Conservation (phyloP, 495 filamentous ascomycete genomes). For the Immersiella caudata region DNA sequence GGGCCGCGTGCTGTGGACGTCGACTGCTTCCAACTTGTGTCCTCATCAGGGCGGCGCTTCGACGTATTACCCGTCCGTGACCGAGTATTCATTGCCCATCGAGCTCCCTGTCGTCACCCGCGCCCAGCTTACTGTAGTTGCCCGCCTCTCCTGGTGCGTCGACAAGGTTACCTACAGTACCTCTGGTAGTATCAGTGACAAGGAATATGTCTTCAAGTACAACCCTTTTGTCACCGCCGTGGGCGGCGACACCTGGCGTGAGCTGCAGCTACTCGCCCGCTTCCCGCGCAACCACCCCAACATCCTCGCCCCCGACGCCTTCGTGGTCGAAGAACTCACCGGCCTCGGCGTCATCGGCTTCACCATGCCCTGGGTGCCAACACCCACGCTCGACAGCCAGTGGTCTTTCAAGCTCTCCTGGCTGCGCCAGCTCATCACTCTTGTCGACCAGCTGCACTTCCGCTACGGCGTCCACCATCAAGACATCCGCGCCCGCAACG, state of each 20-base stretch:
- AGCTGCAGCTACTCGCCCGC: conserved; percentile 4
- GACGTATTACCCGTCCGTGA: background rate
- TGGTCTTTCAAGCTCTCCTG: conserved; percentile 41
- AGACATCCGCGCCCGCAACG: conserved; percentile 45
- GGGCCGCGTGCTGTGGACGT: conserved; percentile 4
- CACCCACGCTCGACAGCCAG: conserved; percentile 33
- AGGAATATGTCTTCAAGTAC: conserved; percentile 3
- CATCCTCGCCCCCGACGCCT: conserved; percentile 39
- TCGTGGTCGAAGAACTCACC: conserved; percentile 41
- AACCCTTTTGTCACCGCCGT: background rate
- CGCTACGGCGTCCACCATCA: conserved; percentile 43
- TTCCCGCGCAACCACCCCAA: conserved; percentile 33
- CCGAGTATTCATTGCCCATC: background rate
- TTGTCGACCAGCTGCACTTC: conserved; percentile 47
- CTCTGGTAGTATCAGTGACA: background rate
- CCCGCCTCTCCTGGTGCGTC: background rate
- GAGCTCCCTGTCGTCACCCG: conserved; percentile 2
- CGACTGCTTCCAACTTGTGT: background rate
- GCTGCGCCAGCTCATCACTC: conserved; percentile 41
- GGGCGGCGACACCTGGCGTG: conserved; percentile 2
- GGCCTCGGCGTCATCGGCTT: conserved; percentile 44
- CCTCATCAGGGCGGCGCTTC: no score
- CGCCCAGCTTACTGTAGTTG: background rate
- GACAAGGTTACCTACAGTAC: conserved; percentile 1
- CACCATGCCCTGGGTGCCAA: conserved; percentile 43